Evolutionary conservation across 2,329 filamentous ascomycete genomes (phyloP), one percentile per base, ranked within the genome.

Genomic region (Penicillium nordicum): DNA sequence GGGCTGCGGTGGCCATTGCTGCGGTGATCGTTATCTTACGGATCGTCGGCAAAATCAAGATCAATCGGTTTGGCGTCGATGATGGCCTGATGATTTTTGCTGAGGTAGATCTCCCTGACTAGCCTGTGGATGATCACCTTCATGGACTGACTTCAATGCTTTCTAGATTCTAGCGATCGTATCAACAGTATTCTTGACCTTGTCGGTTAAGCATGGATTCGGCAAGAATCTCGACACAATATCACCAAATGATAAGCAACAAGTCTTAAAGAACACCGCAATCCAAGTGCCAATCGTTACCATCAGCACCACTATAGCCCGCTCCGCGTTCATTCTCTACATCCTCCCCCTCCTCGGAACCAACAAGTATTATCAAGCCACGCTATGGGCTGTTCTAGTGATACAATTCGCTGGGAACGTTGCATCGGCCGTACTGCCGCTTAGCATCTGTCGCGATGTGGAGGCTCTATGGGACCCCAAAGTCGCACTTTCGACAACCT

Each of bases 71-170:
- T 40, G 52, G 59, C 27, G 40, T 64, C 12, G 68, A 71, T 43
- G 68, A 71, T 65, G 63, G 68, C 5, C 40, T 71, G 41, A 71
- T 71, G 68, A 57, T 71, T 32, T 18, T 69, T 10, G 63, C 68
- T 5, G 47, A 59, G 60, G 68, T 69, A 62, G 51, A 58, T 44
- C 8, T n/a, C 12, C 12, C 43, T 16, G 14, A 7, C 9, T 34
- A 46, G 30, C 5, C 11, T 16, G 18, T 25, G 18, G 3, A 6
- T 25, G 3, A 6, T 25, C 5, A 4, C 5, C 9, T 11, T n/a
- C 27, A 45, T 21, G 7, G 12, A 50, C 48, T 50, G 14, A 50
- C 29, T 12, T 27, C 4, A 16, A 11, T 29, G 5, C 8, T 23
- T 7, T 25, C 34, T 23, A 69, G 68, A 38, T 58, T 16, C 53